Evolutionary conservation across 306 rosid genomes (phyloP), one percentile per base, ranked within the genome.

Genomic region (Dryas drummondii): DNA sequence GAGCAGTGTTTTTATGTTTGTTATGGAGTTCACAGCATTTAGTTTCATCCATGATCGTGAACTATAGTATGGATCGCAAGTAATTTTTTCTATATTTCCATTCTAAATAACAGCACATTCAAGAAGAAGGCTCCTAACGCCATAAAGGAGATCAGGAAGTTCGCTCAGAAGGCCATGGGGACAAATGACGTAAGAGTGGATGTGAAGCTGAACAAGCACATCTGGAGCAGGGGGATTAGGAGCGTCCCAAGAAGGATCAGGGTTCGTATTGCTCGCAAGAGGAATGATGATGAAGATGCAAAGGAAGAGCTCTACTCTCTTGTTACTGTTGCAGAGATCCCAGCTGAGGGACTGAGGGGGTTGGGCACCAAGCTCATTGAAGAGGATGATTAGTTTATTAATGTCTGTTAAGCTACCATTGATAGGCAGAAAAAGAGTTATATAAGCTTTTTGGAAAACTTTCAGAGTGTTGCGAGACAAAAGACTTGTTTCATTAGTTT

Each of bases 101-200:
- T 65, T 27, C 17, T 40, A 16, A 27, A 81, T 45, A 44, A 83
- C 78, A 94, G 97, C 84, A 91, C 98, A 27, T 94, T 94, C 81
- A 94, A 94, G 86, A 91, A 94, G 96, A 94, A 94, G 73, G 98
- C 98, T 66, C 98, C 98, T 0, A 91, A 91, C 7, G 98, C 98
- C 11, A 91, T 94, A 4, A 94, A 94, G 86, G 98, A 94, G 84
- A 94, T 94, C 63, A 87, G 98, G 71, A 94, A 91, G 82, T 94
- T 94, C 68, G 94, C 98, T 6, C 91, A 90, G 82, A 89, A 84
- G 44, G 90, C 98, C 5, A 94, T 94, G 98, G 98, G 98, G 3
- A 91, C 97, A 37, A 84, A 82, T 66, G 98, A 94, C 4, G 98
- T 91, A 0, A 88, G 98, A 41, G 98, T 94, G 12, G 98, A 94